Percentiles rank a stretch among this genome's conserved stretches.
Evolutionary conservation across 2,329 filamentous ascomycete species (phyloP).

Genomic region (Chlorencoelia australis): DNA sequence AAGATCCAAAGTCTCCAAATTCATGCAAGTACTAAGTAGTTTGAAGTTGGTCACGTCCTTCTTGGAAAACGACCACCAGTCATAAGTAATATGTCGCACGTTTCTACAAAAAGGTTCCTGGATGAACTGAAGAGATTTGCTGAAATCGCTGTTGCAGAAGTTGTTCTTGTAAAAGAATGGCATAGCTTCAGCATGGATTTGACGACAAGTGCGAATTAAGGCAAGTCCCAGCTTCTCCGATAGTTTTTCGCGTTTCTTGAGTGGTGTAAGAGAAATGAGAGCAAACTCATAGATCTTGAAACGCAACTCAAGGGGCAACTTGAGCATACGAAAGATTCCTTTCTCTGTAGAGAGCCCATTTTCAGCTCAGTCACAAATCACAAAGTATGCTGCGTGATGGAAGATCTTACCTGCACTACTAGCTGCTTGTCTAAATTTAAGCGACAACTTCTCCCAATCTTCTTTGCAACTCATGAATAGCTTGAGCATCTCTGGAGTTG

Average conservation of each 20-base stretch:
- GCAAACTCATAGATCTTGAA: constrained; percentile 13
- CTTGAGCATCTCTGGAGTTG: not conserved
- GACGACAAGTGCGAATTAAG: constrained; percentile 11
- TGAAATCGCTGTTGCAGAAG: constrained; percentile 5
- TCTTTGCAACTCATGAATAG: constrained; percentile 6
- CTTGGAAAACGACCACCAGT: constrained; percentile 7
- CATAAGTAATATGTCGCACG: constrained; percentile 9
- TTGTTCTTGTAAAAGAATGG: constrained; percentile 15
- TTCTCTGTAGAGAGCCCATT: not conserved
- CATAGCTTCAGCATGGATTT: constrained; percentile 9
- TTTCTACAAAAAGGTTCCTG: constrained; percentile 3
- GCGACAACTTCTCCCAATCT: constrained; percentile 7
- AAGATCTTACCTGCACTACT: constrained; percentile 11
- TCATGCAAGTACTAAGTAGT: constrained; percentile 2
- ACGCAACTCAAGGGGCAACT: constrained; percentile 14
- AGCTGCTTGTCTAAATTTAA: constrained; percentile 10
- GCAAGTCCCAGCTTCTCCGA: constrained; percentile 2
- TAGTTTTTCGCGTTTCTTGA: not conserved
- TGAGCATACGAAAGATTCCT: constrained; percentile 13
- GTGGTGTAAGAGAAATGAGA: constrained; percentile 1
- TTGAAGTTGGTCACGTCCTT: constrained; percentile 3
- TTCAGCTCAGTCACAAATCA: not conserved
- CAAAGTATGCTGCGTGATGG: not conserved
- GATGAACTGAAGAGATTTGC: not conserved
- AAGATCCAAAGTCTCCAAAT: constrained; percentile 8